Percentiles rank a stretch among this genome's conserved stretches.
phyloP scores from a whole-genome alignment of 2,329 filamentous ascomycete species.

The Metarhizium anisopliae region DNA sequence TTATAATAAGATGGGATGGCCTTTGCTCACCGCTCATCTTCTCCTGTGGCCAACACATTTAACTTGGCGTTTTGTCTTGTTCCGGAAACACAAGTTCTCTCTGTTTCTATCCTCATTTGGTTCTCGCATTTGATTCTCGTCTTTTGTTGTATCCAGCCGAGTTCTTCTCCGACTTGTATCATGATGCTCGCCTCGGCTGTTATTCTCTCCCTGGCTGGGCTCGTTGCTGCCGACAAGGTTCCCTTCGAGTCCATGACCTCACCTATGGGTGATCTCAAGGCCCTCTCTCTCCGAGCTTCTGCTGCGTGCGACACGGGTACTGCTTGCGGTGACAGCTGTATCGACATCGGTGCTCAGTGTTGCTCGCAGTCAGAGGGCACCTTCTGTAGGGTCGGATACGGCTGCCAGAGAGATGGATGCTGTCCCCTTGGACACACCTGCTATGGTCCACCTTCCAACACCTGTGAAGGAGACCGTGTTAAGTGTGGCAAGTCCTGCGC shows the following conservation, averaged over 20 bases:
- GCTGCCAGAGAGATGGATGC: constrained; percentile 15
- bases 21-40: too few species aligned
- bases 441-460: neutral
- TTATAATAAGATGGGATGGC: too few species aligned
- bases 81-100: too few species aligned
- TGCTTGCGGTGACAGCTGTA: constrained; percentile 21
- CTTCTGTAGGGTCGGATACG: constrained; percentile 8
- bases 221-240: constrained; percentile 12
- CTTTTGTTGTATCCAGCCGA: neutral
- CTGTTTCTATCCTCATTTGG: too few species aligned
- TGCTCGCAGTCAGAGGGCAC: constrained; percentile 11
- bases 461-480: neutral
- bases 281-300: constrained; percentile 11
- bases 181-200: constrained; percentile 18
- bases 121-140: too few species aligned
- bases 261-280: constrained; percentile 11
- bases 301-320: constrained; percentile 13
- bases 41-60: too few species aligned
- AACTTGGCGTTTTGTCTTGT: neutral
- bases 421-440: constrained; percentile 20
- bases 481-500: constrained; percentile 15
- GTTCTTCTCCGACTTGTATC: neutral
- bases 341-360: constrained; percentile 20
- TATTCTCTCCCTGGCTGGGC: constrained; percentile 16
- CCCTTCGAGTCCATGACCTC: neutral